Base-by-base conservation (phyloP, 2,329 filamentous ascomycete species). In the Colletotrichum aenigma region DNA sequence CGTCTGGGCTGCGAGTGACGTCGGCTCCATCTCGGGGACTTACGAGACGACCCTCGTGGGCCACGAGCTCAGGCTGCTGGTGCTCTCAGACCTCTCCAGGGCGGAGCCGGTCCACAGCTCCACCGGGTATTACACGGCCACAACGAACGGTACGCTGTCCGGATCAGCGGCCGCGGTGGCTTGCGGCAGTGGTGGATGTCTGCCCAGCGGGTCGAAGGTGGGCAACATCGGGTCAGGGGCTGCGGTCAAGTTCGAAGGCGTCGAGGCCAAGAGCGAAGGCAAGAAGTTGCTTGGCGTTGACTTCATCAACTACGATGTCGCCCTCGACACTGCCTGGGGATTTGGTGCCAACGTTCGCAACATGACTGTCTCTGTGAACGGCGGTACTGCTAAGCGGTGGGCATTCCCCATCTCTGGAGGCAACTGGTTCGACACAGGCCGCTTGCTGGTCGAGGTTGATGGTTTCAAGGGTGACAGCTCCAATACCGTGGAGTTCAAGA, bases 261-360 rank as follows among this genome's bases (percentile, higher is more conserved):
- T 86, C 12, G 76, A 52, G 6, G 79, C 81, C 2, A 76, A 81
- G 1, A 82, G 79, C 0, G 80, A 76, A 6, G 84, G 85, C 1
- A 78, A 78, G 4, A 85, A 86, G 74, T 84, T 87, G 36, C 74
- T 90, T 1, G 87, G 86, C 1, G 79, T 90, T 15, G 87, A 89
- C 78, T 90, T 86, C 61, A 87, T 89, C 80, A 90, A 90, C 81
- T 89, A 90, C 76, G 88, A 90, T 10, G 81, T 86, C 0, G 89
- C 87, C 82, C 65, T 75, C 21, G 73, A 73, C 28, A 68, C 73
- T 8, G 73, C 73, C n/a, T 75, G 73, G 73, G 84, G 78, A 0
- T 85, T 80, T 76, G 88, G 87, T 0, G 83, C 85, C 1, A 91
- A 90, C 77, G 86, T 88, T 0, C 81, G 88, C 1, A 90, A 90